Percentiles rank a stretch among this genome's conserved stretches.
These are phyloP conservation scores for Lentinus brumalis DNA, from an alignment of 768 basidiomycete species.

Conservation along the genomic window DNA sequence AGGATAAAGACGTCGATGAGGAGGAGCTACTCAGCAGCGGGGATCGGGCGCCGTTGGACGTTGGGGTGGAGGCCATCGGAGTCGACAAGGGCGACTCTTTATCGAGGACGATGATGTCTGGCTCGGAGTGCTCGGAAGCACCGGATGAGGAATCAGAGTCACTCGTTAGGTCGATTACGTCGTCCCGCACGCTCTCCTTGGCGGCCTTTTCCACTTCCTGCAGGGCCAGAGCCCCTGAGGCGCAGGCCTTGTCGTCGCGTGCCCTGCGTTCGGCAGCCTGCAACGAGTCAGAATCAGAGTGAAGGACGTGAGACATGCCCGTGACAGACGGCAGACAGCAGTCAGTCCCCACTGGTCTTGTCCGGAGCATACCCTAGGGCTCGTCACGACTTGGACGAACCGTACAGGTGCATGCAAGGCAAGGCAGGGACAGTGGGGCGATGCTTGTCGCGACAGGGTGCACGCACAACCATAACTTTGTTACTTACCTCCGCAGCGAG, in stretches of 20 bases:
- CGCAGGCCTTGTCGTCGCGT: conserved; percentile 76
- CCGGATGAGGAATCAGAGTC: conserved; percentile 30
- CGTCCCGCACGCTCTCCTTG: conserved; percentile 59
- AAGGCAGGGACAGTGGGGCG: not conserved
- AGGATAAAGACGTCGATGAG: conserved; percentile 5
- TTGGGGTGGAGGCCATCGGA: not conserved
- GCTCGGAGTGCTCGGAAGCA: not conserved
- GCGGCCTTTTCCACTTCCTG: conserved; percentile 72
- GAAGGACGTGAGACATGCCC: not conserved
- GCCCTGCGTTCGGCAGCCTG: conserved; percentile 87
- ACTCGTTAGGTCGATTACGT: conserved; percentile 63
- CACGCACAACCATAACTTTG: not conserved
- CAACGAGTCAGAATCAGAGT: not conserved
- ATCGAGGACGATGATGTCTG: conserved; percentile 31
- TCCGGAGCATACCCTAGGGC: too few species aligned
- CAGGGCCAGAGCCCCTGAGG: conserved; percentile 55
- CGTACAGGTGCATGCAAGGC: not conserved
- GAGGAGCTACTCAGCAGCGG: conserved; percentile 6
- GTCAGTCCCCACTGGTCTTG: too few species aligned
- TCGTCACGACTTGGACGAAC: too few species aligned
- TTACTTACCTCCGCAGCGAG: conserved; percentile 66
- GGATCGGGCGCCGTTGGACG: conserved; percentile 27
- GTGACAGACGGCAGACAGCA: too few species aligned
- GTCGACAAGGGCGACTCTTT: conserved; percentile 26
- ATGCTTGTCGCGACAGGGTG: too few species aligned